A percentile compares a stretch with the other conserved stretches of the same genome.
Conservation (phyloP, 176 grass and related monocot genomes). For the Carex kokanica region DNA sequence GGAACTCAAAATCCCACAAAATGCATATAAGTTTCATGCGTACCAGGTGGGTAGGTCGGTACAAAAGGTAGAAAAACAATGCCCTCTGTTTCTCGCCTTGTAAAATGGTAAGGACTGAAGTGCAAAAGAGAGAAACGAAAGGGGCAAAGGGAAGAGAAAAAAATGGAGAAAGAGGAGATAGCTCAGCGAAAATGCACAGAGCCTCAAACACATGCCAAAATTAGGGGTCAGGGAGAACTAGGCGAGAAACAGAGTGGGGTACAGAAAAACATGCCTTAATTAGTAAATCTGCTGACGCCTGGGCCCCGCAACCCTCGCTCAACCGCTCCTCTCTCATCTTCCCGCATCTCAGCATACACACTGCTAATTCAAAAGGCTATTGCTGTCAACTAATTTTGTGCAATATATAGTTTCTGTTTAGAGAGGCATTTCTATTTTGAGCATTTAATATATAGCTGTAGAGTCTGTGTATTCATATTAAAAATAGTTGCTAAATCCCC, state of each 20-base stretch:
- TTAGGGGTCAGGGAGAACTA: background rate
- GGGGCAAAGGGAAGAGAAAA: background rate
- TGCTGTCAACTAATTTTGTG: no score
- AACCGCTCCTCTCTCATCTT: background rate
- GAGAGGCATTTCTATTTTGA: no score
- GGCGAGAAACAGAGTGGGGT: background rate
- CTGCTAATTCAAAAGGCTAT: no score
- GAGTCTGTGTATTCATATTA: no score
- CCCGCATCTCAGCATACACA: background rate
- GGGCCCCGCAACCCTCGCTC: background rate
- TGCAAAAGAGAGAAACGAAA: background rate
- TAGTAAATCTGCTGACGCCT: background rate
- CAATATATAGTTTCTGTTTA: no score
- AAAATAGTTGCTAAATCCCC: no score
- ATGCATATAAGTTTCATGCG: background rate
- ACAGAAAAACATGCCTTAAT: background rate
- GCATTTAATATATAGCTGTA: no score
- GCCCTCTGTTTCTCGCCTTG: background rate
- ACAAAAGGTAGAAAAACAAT: background rate
- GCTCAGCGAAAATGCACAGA: background rate
- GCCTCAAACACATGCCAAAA: background rate
- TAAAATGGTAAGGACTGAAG: background rate
- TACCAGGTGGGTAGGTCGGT: background rate
- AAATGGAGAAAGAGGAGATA: background rate
- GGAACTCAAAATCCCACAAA: background rate